Percentiles rank a stretch among this genome's conserved stretches.
Evolutionary conservation across 352 stramenopile species (phyloP).

Genomic region (Phytophthora melonis): DNA sequence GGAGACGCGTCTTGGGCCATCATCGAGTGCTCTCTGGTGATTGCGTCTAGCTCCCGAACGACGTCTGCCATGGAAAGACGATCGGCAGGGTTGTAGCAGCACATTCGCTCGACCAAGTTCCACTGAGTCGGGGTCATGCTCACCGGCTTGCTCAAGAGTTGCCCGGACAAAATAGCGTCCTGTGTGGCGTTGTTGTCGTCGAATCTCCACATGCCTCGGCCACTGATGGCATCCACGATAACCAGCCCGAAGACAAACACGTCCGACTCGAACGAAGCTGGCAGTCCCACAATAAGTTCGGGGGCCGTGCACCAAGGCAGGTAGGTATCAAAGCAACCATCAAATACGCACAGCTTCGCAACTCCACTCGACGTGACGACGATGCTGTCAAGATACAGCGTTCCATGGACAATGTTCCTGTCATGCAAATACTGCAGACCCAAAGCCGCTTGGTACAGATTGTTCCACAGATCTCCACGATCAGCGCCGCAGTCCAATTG

Average conservation of each 20-base stretch:
- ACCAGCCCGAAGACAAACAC: slow-evolving; percentile 16
- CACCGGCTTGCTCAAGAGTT: slow-evolving; percentile 1
- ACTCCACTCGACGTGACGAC: slow-evolving; percentile 14
- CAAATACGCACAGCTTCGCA: slow-evolving; percentile 20
- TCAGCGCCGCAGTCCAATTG: not conserved
- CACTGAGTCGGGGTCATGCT: slow-evolving; percentile 1
- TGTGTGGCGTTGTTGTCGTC: not conserved
- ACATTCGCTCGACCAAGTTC: slow-evolving; percentile 21
- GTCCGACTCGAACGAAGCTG: slow-evolving; percentile 21
- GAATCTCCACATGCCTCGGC: not conserved
- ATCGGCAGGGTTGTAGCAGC: slow-evolving; percentile 6
- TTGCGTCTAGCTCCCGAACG: slow-evolving; percentile 15
- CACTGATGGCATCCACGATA: not conserved
- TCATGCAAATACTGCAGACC: slow-evolving; percentile 45
- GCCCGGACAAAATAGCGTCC: slow-evolving; percentile 7
- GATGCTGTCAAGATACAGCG: slow-evolving; percentile 18
- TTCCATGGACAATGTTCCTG: slow-evolving; percentile 27
- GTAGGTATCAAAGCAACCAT: not conserved
- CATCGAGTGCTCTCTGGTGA: not conserved
- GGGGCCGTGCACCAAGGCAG: not conserved
- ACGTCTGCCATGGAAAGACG: slow-evolving; percentile 7
- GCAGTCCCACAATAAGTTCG: slow-evolving; percentile 12
- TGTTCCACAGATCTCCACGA: slow-evolving; percentile 10
- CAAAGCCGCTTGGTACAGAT: slow-evolving; percentile 33
- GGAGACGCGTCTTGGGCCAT: not conserved